Base-by-base conservation (phyloP, 2,329 filamentous ascomycete species). In the Pyricularia sp. region DNA sequence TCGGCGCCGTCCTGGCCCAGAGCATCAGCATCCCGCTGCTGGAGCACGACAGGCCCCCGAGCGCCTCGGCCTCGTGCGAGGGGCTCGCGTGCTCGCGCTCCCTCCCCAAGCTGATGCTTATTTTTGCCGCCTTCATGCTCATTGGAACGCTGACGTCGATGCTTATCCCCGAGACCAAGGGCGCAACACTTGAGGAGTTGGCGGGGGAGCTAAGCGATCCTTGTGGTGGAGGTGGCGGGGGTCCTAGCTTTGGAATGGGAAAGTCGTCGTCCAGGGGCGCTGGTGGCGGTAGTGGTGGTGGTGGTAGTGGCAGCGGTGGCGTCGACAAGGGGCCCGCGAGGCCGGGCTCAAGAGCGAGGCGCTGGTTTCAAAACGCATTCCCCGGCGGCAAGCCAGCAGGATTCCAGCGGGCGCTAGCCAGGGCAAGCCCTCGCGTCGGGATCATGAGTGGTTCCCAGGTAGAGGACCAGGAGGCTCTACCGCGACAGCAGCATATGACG, bases 101-200 rank as follows among this genome's bases (percentile, higher is more conserved):
- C 75, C 81, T 90, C 76, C 88, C 91, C 74, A 88, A 49, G 19
- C 9, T 91, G 57, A 84, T 92, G 72, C 79, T 90, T 79, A 91
- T 91, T 70, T 83, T 82, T 71, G 87, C 88, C 7, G 79, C 89
- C 30, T 91, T 93, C 80, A 92, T 91, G 89, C 80, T 91, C 40
- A 78, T 84, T 65, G 89, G 89, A 65, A 78, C 84, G 75, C 81
- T 88, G 72, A 89, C 87, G 10, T 87, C 87, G 0, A 75, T 89
- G 1, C 77, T 90, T 65, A 89, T 91, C 66, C 87, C 87, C 9
- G 89, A 91, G 79, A 91, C 87, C 22, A 90, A 88, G 78, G 79
- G 87, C 66, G 87, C 87, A 80, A 89, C 88, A 1, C 81, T 93
- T 35, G 89, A 90, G 73, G 81, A 86, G 73, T 78, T 90, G 33